Evolutionary conservation across 176 grass and related monocot species (phyloP).

Genomic region (Aegilops umbellulata): DNA sequence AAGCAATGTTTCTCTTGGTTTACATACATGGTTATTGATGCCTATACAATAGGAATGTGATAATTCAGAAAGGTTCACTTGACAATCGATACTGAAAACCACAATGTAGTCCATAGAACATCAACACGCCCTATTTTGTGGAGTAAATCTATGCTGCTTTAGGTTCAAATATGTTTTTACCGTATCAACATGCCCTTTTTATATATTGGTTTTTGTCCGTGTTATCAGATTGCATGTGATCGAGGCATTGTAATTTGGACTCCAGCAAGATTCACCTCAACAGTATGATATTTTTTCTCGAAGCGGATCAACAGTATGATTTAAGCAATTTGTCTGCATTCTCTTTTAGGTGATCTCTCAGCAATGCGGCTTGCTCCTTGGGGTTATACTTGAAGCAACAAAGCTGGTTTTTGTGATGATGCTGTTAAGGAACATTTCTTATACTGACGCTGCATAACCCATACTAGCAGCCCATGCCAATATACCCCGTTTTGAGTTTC

Average conservation of each 20-base stretch:
- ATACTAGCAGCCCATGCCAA: not conserved
- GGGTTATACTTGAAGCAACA: not conserved
- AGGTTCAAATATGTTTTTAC: not conserved
- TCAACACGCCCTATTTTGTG: not conserved
- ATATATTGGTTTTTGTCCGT: not conserved
- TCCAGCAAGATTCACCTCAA: not conserved
- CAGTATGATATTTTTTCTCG: not conserved
- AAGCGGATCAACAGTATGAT: not conserved
- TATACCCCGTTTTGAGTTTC: not conserved
- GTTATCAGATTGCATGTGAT: not conserved
- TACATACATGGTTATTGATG: not conserved
- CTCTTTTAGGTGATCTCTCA: not conserved
- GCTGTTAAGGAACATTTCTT: not conserved
- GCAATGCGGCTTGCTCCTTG: not conserved
- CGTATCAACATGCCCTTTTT: not conserved
- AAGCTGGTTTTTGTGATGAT: not conserved
- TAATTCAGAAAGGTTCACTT: not conserved
- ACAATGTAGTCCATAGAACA: not conserved
- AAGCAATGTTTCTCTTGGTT: not conserved
- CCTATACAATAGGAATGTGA: not conserved
- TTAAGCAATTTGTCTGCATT: not conserved
- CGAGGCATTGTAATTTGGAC: not conserved
- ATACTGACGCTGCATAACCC: not conserved
- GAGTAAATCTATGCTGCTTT: not conserved
- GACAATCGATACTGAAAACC: not conserved